These are phyloP conservation scores for Penicillium chermesinum DNA, from an alignment of 495 filamentous ascomycete species.

Conservation along the genomic window DNA sequence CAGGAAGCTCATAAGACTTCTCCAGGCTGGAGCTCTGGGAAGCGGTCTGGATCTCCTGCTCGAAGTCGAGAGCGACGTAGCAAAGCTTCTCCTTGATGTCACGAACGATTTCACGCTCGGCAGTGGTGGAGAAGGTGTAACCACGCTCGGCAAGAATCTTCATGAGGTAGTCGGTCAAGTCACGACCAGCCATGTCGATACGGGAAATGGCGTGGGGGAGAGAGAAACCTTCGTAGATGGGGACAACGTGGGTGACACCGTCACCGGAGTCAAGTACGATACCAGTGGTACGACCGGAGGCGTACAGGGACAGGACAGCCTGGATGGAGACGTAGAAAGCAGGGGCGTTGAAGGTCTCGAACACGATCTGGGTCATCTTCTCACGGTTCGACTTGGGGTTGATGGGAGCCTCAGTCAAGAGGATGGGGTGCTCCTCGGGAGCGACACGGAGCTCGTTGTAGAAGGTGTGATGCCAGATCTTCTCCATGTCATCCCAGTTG, in stretches of 20 bases:
- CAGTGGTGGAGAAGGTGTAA: constrained; percentile 99
- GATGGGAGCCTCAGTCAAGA: constrained; percentile 98
- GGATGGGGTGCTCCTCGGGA: constrained; percentile 98
- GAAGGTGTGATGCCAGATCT: constrained; percentile 99
- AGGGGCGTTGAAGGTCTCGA: constrained; percentile 99
- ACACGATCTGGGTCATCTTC: constrained; percentile 99
- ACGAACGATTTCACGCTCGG: constrained; percentile 99
- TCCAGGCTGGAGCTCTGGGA: constrained; percentile 96
- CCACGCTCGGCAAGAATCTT: constrained; percentile 99
- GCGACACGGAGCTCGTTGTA: constrained; percentile 99
- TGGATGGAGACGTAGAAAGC: constrained; percentile 99
- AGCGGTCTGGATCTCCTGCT: constrained; percentile 99
- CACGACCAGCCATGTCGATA: constrained; percentile 99
- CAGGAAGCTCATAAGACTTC: constrained; percentile 99
- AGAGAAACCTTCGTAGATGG: constrained; percentile 99
- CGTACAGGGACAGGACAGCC: constrained; percentile 97
- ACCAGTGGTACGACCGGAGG: constrained; percentile 99
- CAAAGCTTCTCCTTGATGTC: constrained; percentile 99
- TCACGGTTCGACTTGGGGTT: constrained; percentile 99
- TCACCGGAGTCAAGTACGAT: constrained; percentile 99
- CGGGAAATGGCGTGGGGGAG: constrained; percentile 98
- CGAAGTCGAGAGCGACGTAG: constrained; percentile 99
- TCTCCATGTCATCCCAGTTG: constrained; percentile 99
- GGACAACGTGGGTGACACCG: constrained; percentile 99
- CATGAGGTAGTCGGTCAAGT: constrained; percentile 99